phyloP scores from a whole-genome alignment of 139 green algal species.

The Closterium sp. region DNA sequence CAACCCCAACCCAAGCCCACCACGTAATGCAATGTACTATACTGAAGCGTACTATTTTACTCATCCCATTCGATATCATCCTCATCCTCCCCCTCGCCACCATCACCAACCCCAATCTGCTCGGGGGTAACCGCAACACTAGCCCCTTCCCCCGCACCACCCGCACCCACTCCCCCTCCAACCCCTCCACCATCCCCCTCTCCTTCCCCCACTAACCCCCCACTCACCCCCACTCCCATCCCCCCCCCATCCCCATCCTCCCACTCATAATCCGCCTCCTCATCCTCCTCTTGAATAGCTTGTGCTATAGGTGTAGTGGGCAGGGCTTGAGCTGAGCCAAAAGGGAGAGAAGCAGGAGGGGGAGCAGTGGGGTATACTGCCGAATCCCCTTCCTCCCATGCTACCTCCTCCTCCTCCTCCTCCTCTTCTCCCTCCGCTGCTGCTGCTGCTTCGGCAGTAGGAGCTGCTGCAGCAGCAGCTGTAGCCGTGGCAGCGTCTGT shows the following conservation, averaged over 20 bases:
- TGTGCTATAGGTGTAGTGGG: background rate
- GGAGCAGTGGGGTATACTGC: background rate
- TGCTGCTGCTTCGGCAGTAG: background rate
- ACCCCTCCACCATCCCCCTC: background rate
- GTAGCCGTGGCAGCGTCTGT: background rate
- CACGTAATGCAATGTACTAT: no score
- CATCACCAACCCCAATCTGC: background rate
- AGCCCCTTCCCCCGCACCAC: conserved; percentile 15
- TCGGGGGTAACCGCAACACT: background rate
- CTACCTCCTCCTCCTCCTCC: conserved; percentile 30
- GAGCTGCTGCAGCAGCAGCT: background rate
- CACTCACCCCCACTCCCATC: background rate
- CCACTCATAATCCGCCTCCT: conserved; percentile 36
- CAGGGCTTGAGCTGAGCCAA: background rate
- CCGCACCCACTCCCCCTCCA: background rate
- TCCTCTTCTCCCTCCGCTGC: conserved; percentile 20
- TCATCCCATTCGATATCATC: conserved; percentile 31
- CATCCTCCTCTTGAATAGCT: background rate
- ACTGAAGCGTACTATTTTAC: background rate
- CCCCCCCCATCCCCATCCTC: conserved; percentile 8
- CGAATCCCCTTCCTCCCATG: conserved; percentile 9
- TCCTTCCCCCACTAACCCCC: background rate
- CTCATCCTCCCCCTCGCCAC: background rate
- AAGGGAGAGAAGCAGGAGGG: background rate
- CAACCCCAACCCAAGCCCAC: no score